phyloP scores from a whole-genome alignment of 106 monocot genomes.

The Ottelia alismoides region DNA sequence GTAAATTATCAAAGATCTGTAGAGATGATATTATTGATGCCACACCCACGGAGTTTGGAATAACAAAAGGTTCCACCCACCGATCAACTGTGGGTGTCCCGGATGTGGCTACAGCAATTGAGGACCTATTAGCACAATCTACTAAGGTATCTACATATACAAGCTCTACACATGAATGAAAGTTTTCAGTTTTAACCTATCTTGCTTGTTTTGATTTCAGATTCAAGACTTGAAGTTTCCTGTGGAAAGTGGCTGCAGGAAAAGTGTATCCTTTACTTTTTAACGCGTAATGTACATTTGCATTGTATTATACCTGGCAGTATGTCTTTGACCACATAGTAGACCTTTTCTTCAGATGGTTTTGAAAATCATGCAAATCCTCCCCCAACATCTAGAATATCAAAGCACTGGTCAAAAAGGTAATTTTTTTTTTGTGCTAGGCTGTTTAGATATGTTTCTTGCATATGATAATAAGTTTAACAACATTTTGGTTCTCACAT shows the following conservation, averaged over 20 bases:
- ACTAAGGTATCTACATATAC: no score
- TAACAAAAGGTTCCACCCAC: no score
- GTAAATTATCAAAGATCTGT: no score
- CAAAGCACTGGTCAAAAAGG: constrained; percentile 40
- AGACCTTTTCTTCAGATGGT: constrained; percentile 59
- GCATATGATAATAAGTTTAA: no score
- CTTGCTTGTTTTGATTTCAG: constrained; percentile 11
- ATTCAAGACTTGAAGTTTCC: constrained; percentile 43
- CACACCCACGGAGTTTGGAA: no score
- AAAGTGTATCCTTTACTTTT: constrained; percentile 90
- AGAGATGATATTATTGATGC: no score
- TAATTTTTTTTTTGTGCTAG: constrained; percentile 8
- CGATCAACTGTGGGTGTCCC: constrained; percentile 29
- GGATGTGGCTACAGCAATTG: constrained; percentile 89
- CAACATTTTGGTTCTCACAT: no score
- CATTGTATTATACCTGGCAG: no score
- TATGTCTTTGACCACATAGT: constrained; percentile 24
- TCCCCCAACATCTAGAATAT: constrained; percentile 25
- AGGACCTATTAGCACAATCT: constrained; percentile 79
- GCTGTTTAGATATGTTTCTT: no score
- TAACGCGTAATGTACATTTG: no score
- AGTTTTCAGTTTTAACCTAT: background rate
- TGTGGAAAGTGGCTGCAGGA: constrained; percentile 23
- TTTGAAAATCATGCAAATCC: constrained; percentile 41
- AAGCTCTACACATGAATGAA: no score